These are phyloP conservation scores for Pseudozyma pruni DNA, from an alignment of 1,284 basidiomycete genomes.

Conservation along the genomic window DNA sequence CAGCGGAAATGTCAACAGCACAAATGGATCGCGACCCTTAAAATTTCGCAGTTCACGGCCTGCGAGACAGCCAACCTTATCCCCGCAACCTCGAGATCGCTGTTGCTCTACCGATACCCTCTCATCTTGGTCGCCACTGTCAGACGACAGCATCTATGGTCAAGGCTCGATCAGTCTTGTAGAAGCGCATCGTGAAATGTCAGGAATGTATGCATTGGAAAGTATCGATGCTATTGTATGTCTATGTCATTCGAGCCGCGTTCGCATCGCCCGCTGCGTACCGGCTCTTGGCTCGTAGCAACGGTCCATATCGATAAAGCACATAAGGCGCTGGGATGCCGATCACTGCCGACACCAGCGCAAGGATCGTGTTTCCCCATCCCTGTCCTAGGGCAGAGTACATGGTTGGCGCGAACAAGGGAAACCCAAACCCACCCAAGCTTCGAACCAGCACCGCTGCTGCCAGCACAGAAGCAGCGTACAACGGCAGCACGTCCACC, in stretches of 20 bases:
- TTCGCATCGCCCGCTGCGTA: slow-evolving; percentile 45
- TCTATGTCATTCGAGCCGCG: slow-evolving; percentile 21
- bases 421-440: slow-evolving; percentile 64
- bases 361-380: slow-evolving; percentile 65
- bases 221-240: too few relatives aligned
- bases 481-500: slow-evolving; percentile 61
- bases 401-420: slow-evolving; percentile 60
- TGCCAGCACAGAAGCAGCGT: slow-evolving; percentile 65
- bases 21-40: not conserved
- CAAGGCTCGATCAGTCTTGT: too few relatives aligned
- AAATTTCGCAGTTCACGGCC: too few relatives aligned
- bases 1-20: slow-evolving; percentile 13
- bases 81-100: too few relatives aligned
- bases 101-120: too few relatives aligned
- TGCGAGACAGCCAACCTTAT: too few relatives aligned
- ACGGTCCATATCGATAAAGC: slow-evolving; percentile 51
- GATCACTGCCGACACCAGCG: slow-evolving; percentile 54
- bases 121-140: not conserved
- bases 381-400: slow-evolving; percentile 62
- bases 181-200: too few relatives aligned
- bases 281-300: slow-evolving; percentile 48
- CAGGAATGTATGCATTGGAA: too few relatives aligned
- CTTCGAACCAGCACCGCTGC: slow-evolving; percentile 61
- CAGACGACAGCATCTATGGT: too few relatives aligned
- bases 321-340: slow-evolving; percentile 64